Base-by-base conservation (phyloP, 2,329 filamentous ascomycete species). In the Hortaea werneckii region DNA sequence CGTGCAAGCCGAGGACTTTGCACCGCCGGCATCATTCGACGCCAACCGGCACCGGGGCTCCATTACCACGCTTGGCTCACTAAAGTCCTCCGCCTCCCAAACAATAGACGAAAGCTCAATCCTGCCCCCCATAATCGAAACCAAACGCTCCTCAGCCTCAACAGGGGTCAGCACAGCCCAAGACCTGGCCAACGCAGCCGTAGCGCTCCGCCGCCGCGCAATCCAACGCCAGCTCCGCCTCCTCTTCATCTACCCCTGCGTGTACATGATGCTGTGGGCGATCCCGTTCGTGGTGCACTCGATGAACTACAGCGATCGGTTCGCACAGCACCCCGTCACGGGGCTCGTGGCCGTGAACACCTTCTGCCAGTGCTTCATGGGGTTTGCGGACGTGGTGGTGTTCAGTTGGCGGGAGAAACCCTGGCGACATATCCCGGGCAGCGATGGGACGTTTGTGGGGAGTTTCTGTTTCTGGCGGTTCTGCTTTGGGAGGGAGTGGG, bases 171-270 rank as follows among this genome's bases (percentile, higher is more conserved):
- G 50, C 54, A 26, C 54, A 49, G 9, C n/a, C 32, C 32, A 35
- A 35, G 37, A 46, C 37, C n/a, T 32, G 5, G 46, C 43, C 6
- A 45, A 52, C 38, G 51, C 41, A 11, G 50, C 54, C 5, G 20
- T 53, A 4, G 45, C 49, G 6, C 45, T 50, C 30, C 54, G 59
- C 13, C 57, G 58, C 28, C 48, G 48, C 11, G 76, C 75, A 47
- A 80, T 85, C 48, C 74, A 77, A 39, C 76, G 80, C 7, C 83
- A 88, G 57, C 72, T 88, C 2, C 77, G 82, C 29, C 75, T 83
- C 29, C 71, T 88, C 12, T 87, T 89, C 64, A 78, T 87, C 41
- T 90, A 90, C 60, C 85, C 85, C 0, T 60, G 82, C 12, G 75
- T 84, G 4, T 89, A 90, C 63, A 71, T 85, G 13, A 63, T 78